Conservation (phyloP, 371 early-diverging fungal species). For the Apophysomyces ossiformis region DNA sequence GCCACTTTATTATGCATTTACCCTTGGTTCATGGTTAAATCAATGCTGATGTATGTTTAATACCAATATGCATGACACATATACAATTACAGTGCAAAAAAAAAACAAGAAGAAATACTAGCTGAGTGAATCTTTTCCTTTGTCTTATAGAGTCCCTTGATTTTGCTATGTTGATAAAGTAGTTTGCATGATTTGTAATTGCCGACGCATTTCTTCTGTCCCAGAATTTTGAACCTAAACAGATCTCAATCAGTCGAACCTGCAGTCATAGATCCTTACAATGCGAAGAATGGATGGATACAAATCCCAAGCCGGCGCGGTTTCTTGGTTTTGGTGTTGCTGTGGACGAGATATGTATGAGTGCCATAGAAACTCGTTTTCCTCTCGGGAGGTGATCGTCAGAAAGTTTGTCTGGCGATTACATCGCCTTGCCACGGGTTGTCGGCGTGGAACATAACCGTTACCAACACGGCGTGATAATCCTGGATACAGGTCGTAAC, state of each 20-base stretch:
- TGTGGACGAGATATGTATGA: slow-evolving; percentile 4
- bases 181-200: slow-evolving; percentile 36
- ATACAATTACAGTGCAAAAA: too few species aligned
- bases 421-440: slow-evolving; percentile 11
- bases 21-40: too few species aligned
- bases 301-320: slow-evolving; percentile 43
- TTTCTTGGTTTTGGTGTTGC: slow-evolving; percentile 14
- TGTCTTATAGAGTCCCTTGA: not conserved
- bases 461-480: slow-evolving; percentile 42
- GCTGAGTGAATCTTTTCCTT: not conserved
- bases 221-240: slow-evolving; percentile 50
- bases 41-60: too few species aligned
- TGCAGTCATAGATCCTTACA: slow-evolving; percentile 27
- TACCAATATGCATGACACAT: too few species aligned
- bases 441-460: slow-evolving; percentile 35
- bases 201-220: slow-evolving; percentile 49
- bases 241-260: not conserved
- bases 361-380: not conserved
- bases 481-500: slow-evolving; percentile 48
- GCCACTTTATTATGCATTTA: too few species aligned
- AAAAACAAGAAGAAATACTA: not conserved
- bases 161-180: slow-evolving; percentile 7
- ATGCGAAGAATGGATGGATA: slow-evolving; percentile 47
- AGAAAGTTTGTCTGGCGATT: slow-evolving; percentile 35
- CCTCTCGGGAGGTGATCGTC: not conserved